phyloP scores from a whole-genome alignment of 83 land plant genomes.

The Picea abies region DNA sequence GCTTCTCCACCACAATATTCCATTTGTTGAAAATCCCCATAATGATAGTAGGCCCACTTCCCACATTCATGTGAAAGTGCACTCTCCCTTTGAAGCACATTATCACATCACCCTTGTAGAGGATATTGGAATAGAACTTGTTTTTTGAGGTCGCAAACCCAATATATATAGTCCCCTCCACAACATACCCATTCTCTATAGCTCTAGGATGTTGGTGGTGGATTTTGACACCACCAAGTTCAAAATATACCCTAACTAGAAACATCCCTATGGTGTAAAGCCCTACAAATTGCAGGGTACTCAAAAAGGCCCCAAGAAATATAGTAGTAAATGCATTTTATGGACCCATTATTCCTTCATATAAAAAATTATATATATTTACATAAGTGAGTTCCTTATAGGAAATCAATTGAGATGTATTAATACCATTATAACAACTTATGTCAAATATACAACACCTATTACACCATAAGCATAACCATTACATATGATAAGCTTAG shows the following conservation, averaged over 20 bases:
- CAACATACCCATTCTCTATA: slow-evolving; percentile 24
- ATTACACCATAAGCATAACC: no score
- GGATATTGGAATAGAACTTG: slow-evolving; percentile 20
- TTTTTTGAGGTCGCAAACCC: slow-evolving; percentile 23
- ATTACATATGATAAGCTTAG: no score
- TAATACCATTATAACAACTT: no score
- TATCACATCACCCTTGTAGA: slow-evolving; percentile 27
- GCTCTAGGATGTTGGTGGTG: slow-evolving; percentile 37
- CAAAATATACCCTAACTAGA: background rate
- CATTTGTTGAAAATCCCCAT: slow-evolving; percentile 25
- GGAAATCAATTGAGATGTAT: slow-evolving; percentile 28
- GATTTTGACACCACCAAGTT: background rate
- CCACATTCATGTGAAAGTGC: slow-evolving; percentile 29
- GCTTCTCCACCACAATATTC: slow-evolving; percentile 18
- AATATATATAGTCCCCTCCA: slow-evolving; percentile 24
- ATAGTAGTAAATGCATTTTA: slow-evolving; percentile 18
- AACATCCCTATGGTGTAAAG: slow-evolving; percentile 42
- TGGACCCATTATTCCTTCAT: slow-evolving; percentile 15
- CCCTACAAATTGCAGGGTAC: slow-evolving; percentile 14
- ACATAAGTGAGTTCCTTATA: slow-evolving; percentile 20
- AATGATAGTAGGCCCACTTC: slow-evolving; percentile 17
- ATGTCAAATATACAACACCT: no score
- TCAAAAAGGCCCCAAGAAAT: slow-evolving; percentile 9
- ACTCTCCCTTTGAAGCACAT: slow-evolving; percentile 31
- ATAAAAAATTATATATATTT: slow-evolving; percentile 27